phyloP scores from a whole-genome alignment of 306 rosid genomes.

The Medicago lupulina region DNA sequence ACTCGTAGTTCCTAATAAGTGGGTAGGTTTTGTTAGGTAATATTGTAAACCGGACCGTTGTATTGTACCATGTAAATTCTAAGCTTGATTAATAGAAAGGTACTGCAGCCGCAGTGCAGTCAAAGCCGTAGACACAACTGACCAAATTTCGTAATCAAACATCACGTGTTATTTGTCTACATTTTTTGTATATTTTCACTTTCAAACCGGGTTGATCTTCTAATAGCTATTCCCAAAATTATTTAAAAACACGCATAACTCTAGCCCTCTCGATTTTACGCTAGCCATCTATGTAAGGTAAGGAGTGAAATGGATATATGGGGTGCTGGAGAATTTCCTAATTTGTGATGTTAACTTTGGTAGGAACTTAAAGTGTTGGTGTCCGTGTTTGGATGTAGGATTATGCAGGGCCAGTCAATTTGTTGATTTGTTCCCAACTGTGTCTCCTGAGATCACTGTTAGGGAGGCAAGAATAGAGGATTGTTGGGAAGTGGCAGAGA shows the following conservation, averaged over 20 bases:
- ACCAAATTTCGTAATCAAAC: background rate
- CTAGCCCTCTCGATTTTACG: background rate
- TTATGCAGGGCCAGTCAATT: slow-evolving; percentile 87
- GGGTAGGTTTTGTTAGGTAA: background rate
- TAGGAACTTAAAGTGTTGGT: slow-evolving; percentile 38
- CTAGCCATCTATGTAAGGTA: background rate
- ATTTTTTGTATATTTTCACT: too few species aligned
- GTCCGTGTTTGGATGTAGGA: slow-evolving; percentile 70
- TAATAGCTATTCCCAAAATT: background rate
- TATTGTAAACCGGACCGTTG: background rate
- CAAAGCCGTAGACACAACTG: background rate
- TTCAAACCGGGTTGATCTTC: too few species aligned
- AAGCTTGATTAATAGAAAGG: background rate
- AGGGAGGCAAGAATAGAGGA: slow-evolving; percentile 96
- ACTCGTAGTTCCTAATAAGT: background rate
- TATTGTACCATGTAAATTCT: background rate
- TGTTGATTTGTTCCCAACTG: slow-evolving; percentile 74
- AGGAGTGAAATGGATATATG: background rate
- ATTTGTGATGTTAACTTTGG: slow-evolving; percentile 18
- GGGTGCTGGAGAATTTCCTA: slow-evolving; percentile 16
- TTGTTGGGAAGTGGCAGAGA: slow-evolving; percentile 99
- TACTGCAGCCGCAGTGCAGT: background rate
- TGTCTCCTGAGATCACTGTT: slow-evolving; percentile 80
- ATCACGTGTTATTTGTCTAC: too few species aligned
- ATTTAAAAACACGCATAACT: background rate